phyloP scores from a whole-genome alignment of 768 basidiomycete genomes.

The Boletellus emodensis region DNA sequence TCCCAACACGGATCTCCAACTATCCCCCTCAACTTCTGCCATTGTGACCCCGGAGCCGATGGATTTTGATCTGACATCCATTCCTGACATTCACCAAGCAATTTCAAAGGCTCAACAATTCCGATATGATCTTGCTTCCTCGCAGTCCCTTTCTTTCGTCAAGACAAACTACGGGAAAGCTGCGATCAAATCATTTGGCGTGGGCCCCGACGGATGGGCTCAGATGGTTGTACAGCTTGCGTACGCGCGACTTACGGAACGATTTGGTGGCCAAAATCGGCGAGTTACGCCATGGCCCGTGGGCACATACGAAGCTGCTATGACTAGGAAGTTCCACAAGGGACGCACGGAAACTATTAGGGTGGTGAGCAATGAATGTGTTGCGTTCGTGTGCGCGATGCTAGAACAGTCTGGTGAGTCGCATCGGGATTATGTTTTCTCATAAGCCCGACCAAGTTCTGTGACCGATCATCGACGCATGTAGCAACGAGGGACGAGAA shows the following conservation, averaged over 20 bases:
- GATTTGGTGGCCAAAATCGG: constrained; percentile 14
- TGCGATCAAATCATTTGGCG: constrained; percentile 78
- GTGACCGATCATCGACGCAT: not conserved
- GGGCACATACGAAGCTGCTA: constrained; percentile 92
- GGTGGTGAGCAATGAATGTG: constrained; percentile 71
- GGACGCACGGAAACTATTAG: constrained; percentile 95
- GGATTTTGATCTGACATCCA: constrained; percentile 57
- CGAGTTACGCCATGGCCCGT: constrained; percentile 47
- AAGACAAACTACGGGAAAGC: constrained; percentile 80
- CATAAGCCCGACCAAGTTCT: not conserved
- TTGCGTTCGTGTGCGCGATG: constrained; percentile 77
- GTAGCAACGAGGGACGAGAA: constrained; percentile 36
- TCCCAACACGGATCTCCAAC: constrained; percentile 62
- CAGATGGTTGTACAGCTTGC: constrained; percentile 92
- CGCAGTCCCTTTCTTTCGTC: constrained; percentile 60
- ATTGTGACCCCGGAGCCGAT: constrained; percentile 44
- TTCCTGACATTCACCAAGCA: constrained; percentile 34
- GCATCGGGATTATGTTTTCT: not conserved
- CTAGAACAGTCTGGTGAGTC: constrained; percentile 41
- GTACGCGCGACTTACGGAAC: constrained; percentile 63
- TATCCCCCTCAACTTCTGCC: constrained; percentile 19
- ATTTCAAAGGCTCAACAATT: constrained; percentile 55
- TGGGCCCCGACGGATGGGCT: constrained; percentile 94
- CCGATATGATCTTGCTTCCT: constrained; percentile 53
- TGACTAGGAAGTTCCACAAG: constrained; percentile 83